Evolutionary conservation across 768 basidiomycete species (phyloP), one percentile per base, ranked within the genome.

Genomic region (Lentinula raphanica): DNA sequence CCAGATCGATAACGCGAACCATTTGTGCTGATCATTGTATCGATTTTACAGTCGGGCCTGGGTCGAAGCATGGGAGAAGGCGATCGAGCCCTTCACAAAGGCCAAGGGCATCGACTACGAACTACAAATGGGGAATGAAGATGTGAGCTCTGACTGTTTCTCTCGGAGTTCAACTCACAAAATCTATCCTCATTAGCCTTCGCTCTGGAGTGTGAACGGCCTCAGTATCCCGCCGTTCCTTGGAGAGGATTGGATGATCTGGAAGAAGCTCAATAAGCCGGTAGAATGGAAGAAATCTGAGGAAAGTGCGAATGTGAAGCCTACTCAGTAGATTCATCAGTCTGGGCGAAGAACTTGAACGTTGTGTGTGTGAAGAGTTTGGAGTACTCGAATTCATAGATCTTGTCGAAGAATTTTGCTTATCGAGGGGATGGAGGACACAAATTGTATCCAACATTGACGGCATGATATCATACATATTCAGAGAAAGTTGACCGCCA

Each of bases 21-120:
- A 29, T 27, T 7, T 19, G 28, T 28, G 12, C 19, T 19, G 42
- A 21, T 29, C 4, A 39, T 13, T 3, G 21, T 27, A 5, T n/a
- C 15, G 3, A n/a, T 21, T 17, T 32, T 11, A 21, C 29, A 58
- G 57, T 31, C 19, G 38, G 8, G 45, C 51, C 31, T 61, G 58
- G 27, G 53, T 61, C 12, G 51, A 58, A 23, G 6, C 28, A 45
- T 61, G 58, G 36, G 60, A 61, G 36, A 44, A 39, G 38, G 57
- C 60, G 17, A 40, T 61, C 25, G 49, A 54, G 29, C 60, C 60
- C 5, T 61, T 53, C 31, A 61, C 60, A 3, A 61, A 58, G 32
- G 57, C 49, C 8, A 57, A 56, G 17, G 60, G 60, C 4, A 54
- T 61, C 40, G 50, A 61, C 35, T 61, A 58, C 49, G 60, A 58